Evolutionary conservation across 2,329 filamentous ascomycete species (phyloP), one percentile per base, ranked within the genome.

Genomic region (Fusarium equiseti): DNA sequence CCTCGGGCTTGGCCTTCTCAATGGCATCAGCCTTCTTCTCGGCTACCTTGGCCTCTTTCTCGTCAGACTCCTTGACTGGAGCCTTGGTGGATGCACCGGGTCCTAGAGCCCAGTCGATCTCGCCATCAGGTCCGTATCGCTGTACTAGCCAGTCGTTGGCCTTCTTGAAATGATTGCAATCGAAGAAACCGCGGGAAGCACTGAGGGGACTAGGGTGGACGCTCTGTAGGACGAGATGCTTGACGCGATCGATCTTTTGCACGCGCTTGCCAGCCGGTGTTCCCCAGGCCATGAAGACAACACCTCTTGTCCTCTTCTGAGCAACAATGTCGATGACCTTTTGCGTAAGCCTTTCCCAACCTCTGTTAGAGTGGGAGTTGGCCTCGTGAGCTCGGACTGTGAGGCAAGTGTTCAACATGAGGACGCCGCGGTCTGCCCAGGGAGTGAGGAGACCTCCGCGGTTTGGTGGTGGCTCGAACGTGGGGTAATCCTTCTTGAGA

Each of bases 261-360:
- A 97, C 93, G 59, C 95, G 85, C 82, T 93, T 92, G 59, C 90
- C 92, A 0, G 96, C 96, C 2, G 94, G 93, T 8, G 85, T 90
- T 18, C 96, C 96, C 96, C 96, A 99, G 1, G 95, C 95, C 80
- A 99, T 83, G 78, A 98, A 99, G 7, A 98, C 96, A 2, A 99
- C 95, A 3, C 96, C 96, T 29, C 87, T 85, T 0, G 88, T 90
- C 46, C 94, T 88, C 73, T 92, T 90, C 77, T 91, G 89, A 1
- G 92, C 92, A 3, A 98, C 93, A 0, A 92, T 87, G 72, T 98
- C 94, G 69, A 99, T 97, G 44, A 96, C 91, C 70, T 90, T 92
- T 78, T 98, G 95, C 22, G 95, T 99, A 78, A 99, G 93, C 46
- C 86, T 86, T 81, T 99, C 96, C 96, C 96, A 99, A 18, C 96